phyloP scores from a whole-genome alignment of 805 yeast species.

The Ogataea trehaloabstinens region DNA sequence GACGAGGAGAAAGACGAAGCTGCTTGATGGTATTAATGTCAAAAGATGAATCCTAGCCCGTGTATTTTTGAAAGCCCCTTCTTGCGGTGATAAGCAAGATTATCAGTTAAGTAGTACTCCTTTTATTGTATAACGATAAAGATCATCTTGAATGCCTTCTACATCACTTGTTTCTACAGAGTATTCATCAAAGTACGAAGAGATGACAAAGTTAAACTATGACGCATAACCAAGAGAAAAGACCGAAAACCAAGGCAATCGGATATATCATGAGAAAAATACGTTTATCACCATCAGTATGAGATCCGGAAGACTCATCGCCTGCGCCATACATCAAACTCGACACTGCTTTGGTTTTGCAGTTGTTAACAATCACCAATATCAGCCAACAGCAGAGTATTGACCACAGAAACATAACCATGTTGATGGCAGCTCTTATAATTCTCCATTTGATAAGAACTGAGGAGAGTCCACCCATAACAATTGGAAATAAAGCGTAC shows the following conservation, averaged over 20 bases:
- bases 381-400: constrained; percentile 50
- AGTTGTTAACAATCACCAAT: constrained; percentile 42
- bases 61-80: constrained; percentile 2
- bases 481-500: constrained; percentile 54
- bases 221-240: constrained; percentile 53
- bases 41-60: constrained; percentile 24
- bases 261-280: constrained; percentile 54
- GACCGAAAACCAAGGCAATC: constrained; percentile 48
- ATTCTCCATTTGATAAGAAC: constrained; percentile 42
- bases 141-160: neutral
- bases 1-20: constrained; percentile 43
- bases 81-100: no score
- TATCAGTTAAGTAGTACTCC: no score
- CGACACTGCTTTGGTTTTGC: constrained; percentile 27
- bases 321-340: constrained; percentile 14
- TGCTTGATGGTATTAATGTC: no score
- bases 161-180: neutral
- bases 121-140: neutral
- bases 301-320: constrained; percentile 18
- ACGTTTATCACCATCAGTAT: constrained; percentile 53
- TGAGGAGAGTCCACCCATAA: constrained; percentile 46
- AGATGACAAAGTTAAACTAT: constrained; percentile 34
- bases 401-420: constrained; percentile 47
- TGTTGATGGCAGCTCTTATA: constrained; percentile 41
- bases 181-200: neutral